Evolutionary conservation across 1,139 yeast genomes (phyloP).

Genomic region (Candida smagusa): DNA sequence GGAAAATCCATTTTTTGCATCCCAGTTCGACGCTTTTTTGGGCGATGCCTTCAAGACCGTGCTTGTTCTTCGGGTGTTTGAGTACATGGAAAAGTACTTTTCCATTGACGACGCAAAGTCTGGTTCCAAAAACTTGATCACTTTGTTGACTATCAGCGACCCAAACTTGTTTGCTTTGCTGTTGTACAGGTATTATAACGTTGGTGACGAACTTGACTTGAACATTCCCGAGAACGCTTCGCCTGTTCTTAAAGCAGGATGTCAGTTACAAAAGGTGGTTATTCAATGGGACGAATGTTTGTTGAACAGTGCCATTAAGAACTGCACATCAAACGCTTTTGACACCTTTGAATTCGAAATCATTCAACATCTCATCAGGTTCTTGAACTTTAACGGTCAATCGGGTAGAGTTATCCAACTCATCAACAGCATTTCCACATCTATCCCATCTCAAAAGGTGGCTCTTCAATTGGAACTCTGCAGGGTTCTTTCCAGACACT

Average conservation of each 20-base stretch:
- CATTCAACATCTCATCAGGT: constrained; percentile 26
- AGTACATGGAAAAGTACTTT: constrained; percentile 9
- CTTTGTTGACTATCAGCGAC: constrained; percentile 11
- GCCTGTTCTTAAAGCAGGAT: constrained; percentile 17
- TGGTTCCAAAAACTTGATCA: constrained; percentile 13
- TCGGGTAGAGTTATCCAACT: constrained; percentile 24
- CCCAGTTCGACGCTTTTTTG: constrained; percentile 4
- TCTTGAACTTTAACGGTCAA: constrained; percentile 35
- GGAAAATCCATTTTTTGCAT: constrained; percentile 4
- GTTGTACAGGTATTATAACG: constrained; percentile 19
- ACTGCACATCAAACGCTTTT: not conserved
- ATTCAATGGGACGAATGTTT: constrained; percentile 20
- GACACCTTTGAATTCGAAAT: constrained; percentile 26
- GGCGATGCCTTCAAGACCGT: constrained; percentile 3
- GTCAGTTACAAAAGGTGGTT: constrained; percentile 18
- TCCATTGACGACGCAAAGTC: constrained; percentile 2
- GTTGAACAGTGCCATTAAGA: constrained; percentile 5
- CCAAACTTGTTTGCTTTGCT: constrained; percentile 10
- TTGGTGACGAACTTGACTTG: constrained; percentile 12
- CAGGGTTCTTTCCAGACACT: constrained; percentile 12
- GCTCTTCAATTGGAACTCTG: constrained; percentile 15
- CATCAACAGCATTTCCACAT: constrained; percentile 5
- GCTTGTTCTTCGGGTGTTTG: constrained; percentile 5
- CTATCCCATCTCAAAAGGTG: constrained; percentile 3
- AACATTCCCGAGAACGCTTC: constrained; percentile 2